Percentiles rank a stretch among this genome's conserved stretches.
phyloP scores from a whole-genome alignment of 352 stramenopile species.

The Hyaloperonospora brassicae region DNA sequence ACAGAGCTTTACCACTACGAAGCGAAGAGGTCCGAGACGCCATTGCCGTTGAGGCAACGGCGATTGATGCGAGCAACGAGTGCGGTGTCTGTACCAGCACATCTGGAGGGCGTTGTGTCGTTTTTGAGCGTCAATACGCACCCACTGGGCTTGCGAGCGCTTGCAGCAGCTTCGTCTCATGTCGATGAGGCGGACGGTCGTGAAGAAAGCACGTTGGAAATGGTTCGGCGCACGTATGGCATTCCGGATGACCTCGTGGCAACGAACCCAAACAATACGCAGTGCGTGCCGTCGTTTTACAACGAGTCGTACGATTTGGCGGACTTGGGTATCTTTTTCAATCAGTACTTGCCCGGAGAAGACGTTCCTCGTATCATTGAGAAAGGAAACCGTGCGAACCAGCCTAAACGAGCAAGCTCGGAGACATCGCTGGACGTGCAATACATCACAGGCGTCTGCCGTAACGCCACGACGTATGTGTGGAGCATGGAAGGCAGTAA shows the following conservation, averaged over 20 bases:
- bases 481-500: slow-evolving; percentile 82
- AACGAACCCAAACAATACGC: slow-evolving; percentile 52
- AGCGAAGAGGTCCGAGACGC: neutral
- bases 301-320: slow-evolving; percentile 46
- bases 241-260: slow-evolving; percentile 62
- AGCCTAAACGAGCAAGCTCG: slow-evolving; percentile 28
- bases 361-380: slow-evolving; percentile 42
- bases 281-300: slow-evolving; percentile 75
- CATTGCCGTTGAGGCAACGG: slow-evolving; percentile 7
- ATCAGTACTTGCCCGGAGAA: slow-evolving; percentile 41
- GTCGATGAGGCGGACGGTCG: slow-evolving; percentile 5
- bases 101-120: slow-evolving; percentile 38
- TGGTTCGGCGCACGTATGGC: slow-evolving; percentile 50
- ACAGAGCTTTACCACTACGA: slow-evolving; percentile 50
- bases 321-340: slow-evolving; percentile 56
- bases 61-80: slow-evolving; percentile 37
- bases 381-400: slow-evolving; percentile 46
- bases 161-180: slow-evolving; percentile 25
- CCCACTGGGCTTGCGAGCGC: slow-evolving; percentile 43
- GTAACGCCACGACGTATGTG: slow-evolving; percentile 70
- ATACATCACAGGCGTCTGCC: slow-evolving; percentile 82
- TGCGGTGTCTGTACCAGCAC: slow-evolving; percentile 27
- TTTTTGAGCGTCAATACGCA: slow-evolving; percentile 70
- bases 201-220: slow-evolving; percentile 27
- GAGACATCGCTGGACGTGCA: slow-evolving; percentile 87